Conservation (phyloP, 805 yeast genomes). For the Metahyphopichia silvanorum region DNA sequence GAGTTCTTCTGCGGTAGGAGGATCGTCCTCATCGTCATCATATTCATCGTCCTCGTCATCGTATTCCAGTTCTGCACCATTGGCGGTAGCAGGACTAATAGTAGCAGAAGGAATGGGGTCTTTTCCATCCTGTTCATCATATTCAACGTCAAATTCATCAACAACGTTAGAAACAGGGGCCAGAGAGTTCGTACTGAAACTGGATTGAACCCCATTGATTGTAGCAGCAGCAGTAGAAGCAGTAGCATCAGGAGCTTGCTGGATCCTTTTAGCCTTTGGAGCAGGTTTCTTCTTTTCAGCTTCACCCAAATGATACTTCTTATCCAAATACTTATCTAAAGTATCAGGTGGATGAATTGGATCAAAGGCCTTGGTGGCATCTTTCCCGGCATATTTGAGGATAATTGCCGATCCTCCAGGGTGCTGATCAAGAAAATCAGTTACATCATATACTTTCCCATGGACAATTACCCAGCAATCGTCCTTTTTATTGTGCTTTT, state of each 20-base stretch:
- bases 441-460: slow-evolving; percentile 74
- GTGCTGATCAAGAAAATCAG: slow-evolving; percentile 55
- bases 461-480: slow-evolving; percentile 87
- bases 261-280: slow-evolving; percentile 7
- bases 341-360: slow-evolving; percentile 93
- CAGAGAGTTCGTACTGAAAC: too few relatives aligned
- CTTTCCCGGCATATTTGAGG: slow-evolving; percentile 47
- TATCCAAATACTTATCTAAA: slow-evolving; percentile 60
- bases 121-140: slow-evolving; percentile 38
- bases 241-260: slow-evolving; percentile 1
- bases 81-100: slow-evolving; percentile 2
- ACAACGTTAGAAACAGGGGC: slow-evolving; percentile 11
- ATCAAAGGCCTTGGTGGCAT: slow-evolving; percentile 76
- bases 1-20: slow-evolving; percentile 23
- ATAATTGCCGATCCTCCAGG: slow-evolving; percentile 62
- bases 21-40: slow-evolving; percentile 36
- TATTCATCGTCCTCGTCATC: slow-evolving; percentile 32
- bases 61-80: slow-evolving; percentile 7
- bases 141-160: slow-evolving; percentile 39
- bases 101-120: slow-evolving; percentile 18
- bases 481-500: slow-evolving; percentile 48
- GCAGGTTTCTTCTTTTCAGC: slow-evolving; percentile 16
- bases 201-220: too few relatives aligned
- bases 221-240: slow-evolving; percentile 1
- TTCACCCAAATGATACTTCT: slow-evolving; percentile 33